Evolutionary conservation across 805 yeast species (phyloP).

Genomic region (Starmerella gropengiesseri): DNA sequence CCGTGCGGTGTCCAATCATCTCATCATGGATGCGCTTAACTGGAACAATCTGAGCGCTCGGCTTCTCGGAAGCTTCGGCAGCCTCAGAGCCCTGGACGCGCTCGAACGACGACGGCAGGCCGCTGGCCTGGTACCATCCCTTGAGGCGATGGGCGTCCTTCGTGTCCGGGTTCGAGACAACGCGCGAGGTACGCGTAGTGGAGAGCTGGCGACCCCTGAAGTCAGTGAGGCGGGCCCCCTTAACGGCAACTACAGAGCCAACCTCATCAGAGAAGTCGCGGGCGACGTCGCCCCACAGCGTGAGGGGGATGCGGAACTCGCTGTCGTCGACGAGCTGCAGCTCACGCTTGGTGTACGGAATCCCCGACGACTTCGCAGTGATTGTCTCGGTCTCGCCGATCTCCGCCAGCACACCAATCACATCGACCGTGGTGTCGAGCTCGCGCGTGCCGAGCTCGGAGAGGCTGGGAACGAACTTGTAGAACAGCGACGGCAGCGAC

Average conservation of each 20-base stretch:
- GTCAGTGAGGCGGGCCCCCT: constrained; percentile 81
- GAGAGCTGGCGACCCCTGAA: constrained; percentile 79
- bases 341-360: constrained; percentile 87
- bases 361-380: constrained; percentile 77
- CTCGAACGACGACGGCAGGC: constrained; percentile 21
- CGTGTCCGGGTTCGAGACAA: constrained; percentile 74
- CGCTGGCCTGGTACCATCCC: constrained; percentile 86
- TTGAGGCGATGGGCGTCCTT: constrained; percentile 78
- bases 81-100: constrained; percentile 2
- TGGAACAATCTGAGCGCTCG: constrained; percentile 45
- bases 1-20: constrained; percentile 46
- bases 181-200: constrained; percentile 64
- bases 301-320: constrained; percentile 61
- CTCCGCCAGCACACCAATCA: constrained; percentile 72
- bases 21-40: constrained; percentile 55
- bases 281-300: constrained; percentile 87
- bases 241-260: constrained; percentile 71
- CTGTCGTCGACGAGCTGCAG: constrained; percentile 76
- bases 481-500: constrained; percentile 59
- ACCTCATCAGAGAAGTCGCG: constrained; percentile 54
- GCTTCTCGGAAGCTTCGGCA: constrained; percentile 34
- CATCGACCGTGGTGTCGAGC: constrained; percentile 61
- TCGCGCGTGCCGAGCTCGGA: constrained; percentile 38
- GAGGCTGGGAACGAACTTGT: constrained; percentile 60
- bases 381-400: constrained; percentile 68